These are phyloP conservation scores for Cornus kousa DNA, from an alignment of 148 eudicot genomes.

Conservation along the genomic window DNA sequence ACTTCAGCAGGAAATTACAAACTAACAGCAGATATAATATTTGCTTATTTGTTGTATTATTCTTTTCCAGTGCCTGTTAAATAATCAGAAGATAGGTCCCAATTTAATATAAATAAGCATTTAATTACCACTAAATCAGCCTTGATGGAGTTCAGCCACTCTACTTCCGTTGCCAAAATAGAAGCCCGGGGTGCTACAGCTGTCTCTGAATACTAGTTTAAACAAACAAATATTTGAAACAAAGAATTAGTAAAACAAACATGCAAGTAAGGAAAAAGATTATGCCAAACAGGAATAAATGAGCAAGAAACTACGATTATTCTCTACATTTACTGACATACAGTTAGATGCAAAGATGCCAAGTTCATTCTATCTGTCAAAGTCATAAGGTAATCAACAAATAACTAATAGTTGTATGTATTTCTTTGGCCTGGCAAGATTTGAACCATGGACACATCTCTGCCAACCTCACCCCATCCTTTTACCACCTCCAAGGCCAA, in stretches of 20 bases:
- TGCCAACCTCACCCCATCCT: neutral
- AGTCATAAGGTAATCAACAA: neutral
- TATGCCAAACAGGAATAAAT: neutral
- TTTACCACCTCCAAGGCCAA: neutral
- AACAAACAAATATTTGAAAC: conserved; percentile 9
- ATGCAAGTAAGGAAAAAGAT: neutral
- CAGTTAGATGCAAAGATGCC: neutral
- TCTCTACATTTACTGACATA: neutral
- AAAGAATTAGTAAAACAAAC: neutral
- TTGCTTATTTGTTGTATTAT: neutral
- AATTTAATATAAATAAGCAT: neutral
- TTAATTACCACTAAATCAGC: conserved; percentile 90
- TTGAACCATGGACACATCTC: neutral
- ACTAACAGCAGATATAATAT: neutral
- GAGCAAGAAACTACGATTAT: neutral
- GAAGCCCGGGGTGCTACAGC: conserved; percentile 90
- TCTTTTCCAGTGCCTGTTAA: neutral
- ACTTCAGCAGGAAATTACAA: neutral
- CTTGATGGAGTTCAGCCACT: conserved; percentile 96
- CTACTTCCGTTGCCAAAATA: conserved; percentile 83
- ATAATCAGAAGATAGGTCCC: neutral
- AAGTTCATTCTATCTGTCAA: neutral
- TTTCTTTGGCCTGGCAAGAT: neutral
- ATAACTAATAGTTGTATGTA: neutral
- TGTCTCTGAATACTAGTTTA: conserved; percentile 81